Percentiles rank a stretch among this genome's conserved stretches.
Evolutionary conservation across 345 rosid species (phyloP).

Genomic region (Aquilaria malaccensis): DNA sequence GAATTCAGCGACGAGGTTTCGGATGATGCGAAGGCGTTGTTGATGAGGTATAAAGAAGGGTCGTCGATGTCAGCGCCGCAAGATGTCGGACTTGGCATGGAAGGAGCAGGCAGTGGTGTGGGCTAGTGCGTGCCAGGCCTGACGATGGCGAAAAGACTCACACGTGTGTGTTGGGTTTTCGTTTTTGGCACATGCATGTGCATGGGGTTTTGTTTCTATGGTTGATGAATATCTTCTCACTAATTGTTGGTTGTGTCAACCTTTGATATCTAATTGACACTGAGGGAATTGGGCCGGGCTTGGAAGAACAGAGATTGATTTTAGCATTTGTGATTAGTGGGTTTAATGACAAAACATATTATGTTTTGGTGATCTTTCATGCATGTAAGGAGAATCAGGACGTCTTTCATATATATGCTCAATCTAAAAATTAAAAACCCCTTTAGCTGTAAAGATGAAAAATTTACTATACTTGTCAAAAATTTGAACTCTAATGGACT

Average conservation of each 20-base stretch:
- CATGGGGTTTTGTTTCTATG: conserved; percentile 17
- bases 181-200: conserved; percentile 50
- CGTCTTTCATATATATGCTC: no score
- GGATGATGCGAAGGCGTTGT: conserved; percentile 82
- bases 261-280: no score
- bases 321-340: conserved; percentile 14
- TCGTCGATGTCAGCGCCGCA: conserved; percentile 49
- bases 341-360: no score
- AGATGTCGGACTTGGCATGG: conserved; percentile 75
- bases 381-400: neutral
- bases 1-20: conserved; percentile 78
- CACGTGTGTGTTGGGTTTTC: conserved; percentile 31
- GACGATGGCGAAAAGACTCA: conserved; percentile 15
- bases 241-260: neutral
- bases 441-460: no score
- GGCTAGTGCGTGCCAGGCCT: conserved; percentile 95
- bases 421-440: no score
- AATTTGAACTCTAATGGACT: no score
- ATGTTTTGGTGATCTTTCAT: neutral
- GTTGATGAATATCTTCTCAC: conserved; percentile 10
- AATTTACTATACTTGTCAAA: no score
- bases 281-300: conserved; percentile 15
- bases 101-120: conserved; percentile 94
- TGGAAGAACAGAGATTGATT: conserved; percentile 16
- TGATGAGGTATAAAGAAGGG: conserved; percentile 93